These are phyloP conservation scores for Cubamyces lactineus DNA, from an alignment of 768 basidiomycete species.

Conservation along the genomic window DNA sequence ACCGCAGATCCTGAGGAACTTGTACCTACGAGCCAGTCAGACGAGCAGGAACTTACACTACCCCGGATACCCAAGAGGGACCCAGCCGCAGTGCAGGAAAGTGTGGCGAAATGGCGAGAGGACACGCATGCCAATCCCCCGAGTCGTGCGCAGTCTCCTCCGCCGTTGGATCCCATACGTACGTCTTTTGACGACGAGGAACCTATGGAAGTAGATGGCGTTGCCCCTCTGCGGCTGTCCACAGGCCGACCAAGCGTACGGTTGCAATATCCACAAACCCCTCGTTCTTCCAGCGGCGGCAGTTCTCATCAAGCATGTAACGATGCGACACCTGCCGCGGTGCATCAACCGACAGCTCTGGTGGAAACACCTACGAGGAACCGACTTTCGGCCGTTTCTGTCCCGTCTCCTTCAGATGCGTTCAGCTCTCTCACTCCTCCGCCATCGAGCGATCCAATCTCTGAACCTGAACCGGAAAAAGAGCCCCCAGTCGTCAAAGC, in stretches of 20 bases:
- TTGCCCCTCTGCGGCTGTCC: no score
- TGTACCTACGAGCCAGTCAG: conserved; percentile 69
- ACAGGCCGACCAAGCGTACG: no score
- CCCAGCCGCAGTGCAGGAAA: conserved; percentile 36
- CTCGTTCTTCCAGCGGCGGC: conserved; percentile 33
- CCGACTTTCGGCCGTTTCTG: not conserved
- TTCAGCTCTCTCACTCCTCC: conserved; percentile 35
- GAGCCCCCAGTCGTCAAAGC: conserved; percentile 34
- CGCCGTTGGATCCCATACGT: not conserved
- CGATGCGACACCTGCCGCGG: not conserved
- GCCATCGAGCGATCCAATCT: conserved; percentile 22
- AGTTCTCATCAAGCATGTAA: conserved; percentile 9
- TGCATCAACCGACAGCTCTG: not conserved
- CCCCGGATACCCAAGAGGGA: conserved; percentile 35
- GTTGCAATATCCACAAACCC: conserved; percentile 13
- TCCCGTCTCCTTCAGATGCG: not conserved
- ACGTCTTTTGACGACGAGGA: conserved; percentile 5
- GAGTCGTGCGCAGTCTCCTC: conserved; percentile 7
- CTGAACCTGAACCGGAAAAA: conserved; percentile 30
- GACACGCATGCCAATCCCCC: conserved; percentile 13
- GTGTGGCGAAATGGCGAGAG: conserved; percentile 47
- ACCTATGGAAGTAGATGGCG: conserved; percentile 16
- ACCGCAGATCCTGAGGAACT: conserved; percentile 34
- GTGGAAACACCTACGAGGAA: not conserved
- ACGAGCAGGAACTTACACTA: conserved; percentile 58